Evolutionary conservation across 179 eudicot genomes (phyloP).

Genomic region (Amaranthus tricolor): DNA sequence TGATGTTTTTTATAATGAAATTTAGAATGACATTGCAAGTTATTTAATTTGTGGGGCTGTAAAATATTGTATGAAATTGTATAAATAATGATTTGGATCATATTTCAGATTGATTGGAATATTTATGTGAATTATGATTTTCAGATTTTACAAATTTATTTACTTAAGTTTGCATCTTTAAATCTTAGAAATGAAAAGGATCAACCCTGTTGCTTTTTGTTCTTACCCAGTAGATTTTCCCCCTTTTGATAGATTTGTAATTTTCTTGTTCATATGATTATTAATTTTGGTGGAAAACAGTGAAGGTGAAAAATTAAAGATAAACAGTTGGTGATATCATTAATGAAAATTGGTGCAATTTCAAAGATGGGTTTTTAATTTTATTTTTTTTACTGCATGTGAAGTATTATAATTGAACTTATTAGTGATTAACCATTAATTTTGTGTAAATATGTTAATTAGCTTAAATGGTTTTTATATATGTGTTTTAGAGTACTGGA

Average conservation of each 20-base stretch:
- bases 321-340: background rate
- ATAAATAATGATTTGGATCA: background rate
- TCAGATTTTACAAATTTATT: too few relatives aligned
- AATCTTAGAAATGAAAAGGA: too few relatives aligned
- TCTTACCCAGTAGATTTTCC: background rate
- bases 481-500: background rate
- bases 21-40: conserved; percentile 3
- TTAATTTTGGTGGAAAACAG: background rate
- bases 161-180: too few relatives aligned
- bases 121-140: too few relatives aligned
- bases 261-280: background rate
- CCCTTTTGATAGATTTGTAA: background rate
- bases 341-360: background rate
- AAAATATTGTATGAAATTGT: background rate
- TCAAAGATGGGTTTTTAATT: background rate
- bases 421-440: conserved; percentile 10
- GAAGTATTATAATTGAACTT: conserved; percentile 1
- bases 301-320: background rate
- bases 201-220: background rate
- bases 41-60: background rate
- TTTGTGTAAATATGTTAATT: background rate
- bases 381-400: background rate
- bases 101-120: background rate
- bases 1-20: background rate
- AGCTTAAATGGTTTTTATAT: conserved; percentile 6